These are phyloP conservation scores for Huntiella decipiens DNA, from an alignment of 2,329 filamentous ascomycete genomes.

Conservation along the genomic window DNA sequence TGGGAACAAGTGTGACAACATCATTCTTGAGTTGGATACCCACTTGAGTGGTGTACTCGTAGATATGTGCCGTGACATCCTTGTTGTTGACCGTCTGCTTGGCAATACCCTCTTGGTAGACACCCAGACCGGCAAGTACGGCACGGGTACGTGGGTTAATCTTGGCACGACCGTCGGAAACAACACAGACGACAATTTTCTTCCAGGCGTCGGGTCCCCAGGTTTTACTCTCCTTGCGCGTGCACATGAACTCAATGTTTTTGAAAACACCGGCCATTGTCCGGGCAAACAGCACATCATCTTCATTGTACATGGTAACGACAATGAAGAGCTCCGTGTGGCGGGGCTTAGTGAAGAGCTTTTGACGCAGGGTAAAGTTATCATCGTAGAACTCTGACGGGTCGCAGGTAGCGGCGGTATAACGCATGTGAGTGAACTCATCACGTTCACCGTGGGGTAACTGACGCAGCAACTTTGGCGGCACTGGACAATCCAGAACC, in stretches of 20 bases:
- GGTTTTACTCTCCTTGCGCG: conserved; percentile 72
- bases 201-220: conserved; percentile 98
- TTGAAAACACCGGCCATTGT: conserved; percentile 99
- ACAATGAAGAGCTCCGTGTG: conserved; percentile 94
- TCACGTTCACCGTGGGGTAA: conserved; percentile 82
- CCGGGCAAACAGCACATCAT: conserved; percentile 87
- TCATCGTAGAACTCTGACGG: conserved; percentile 72
- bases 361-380: conserved; percentile 81
- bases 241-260: conserved; percentile 94
- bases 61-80: conserved; percentile 89
- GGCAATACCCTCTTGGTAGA: conserved; percentile 94
- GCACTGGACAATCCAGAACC: conserved; percentile 89
- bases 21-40: conserved; percentile 79
- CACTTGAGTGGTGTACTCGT: conserved; percentile 87
- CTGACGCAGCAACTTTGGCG: conserved; percentile 70
- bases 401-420: conserved; percentile 87
- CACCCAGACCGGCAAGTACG: conserved; percentile 85
- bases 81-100: conserved; percentile 97
- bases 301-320: conserved; percentile 98
- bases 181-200: conserved; percentile 95
- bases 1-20: conserved; percentile 65
- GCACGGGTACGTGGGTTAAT: conserved; percentile 89
- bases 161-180: conserved; percentile 76
- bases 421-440: conserved; percentile 75
- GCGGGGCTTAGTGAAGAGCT: conserved; percentile 75